Evolutionary conservation across 2,329 filamentous ascomycete genomes (phyloP).

Genomic region (Fusarium brevicatenulatum): DNA sequence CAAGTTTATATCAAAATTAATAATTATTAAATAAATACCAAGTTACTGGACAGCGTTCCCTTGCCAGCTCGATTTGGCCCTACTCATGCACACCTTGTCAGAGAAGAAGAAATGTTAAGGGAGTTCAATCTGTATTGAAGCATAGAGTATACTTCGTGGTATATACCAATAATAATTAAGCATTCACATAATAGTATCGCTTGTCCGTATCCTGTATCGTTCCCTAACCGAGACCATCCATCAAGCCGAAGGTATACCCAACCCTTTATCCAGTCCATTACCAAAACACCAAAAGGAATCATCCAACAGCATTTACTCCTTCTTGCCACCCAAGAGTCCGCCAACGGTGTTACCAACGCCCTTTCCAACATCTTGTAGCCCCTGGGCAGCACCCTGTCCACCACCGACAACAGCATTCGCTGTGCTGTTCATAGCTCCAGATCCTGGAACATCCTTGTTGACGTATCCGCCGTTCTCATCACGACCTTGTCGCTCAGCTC

Average conservation of each 20-base stretch:
- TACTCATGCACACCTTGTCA: too few relatives aligned
- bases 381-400: slow-evolving; percentile 48
- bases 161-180: slow-evolving; percentile 4
- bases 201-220: not conserved
- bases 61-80: not conserved
- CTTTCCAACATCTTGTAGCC: slow-evolving; percentile 39
- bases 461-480: slow-evolving; percentile 66
- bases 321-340: slow-evolving; percentile 50
- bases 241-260: slow-evolving; percentile 1
- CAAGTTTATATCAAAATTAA: not conserved
- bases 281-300: slow-evolving; percentile 10
- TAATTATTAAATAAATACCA: not conserved
- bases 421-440: slow-evolving; percentile 42
- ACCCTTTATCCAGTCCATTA: not conserved
- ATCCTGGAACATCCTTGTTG: slow-evolving; percentile 46
- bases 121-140: not conserved
- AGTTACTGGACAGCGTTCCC: not conserved
- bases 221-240: not conserved
- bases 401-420: slow-evolving; percentile 46
- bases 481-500: slow-evolving; percentile 71
- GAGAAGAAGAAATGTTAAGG: not conserved
- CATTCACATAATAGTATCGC: not conserved
- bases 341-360: slow-evolving; percentile 43
- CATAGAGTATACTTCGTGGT: not conserved
- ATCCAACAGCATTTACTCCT: slow-evolving; percentile 24